A percentile compares a stretch with the other conserved stretches of the same genome.
Evolutionary conservation across 202 grass and related monocot genomes (phyloP).

Genomic region (Bolboschoenoplectus hybrid): DNA sequence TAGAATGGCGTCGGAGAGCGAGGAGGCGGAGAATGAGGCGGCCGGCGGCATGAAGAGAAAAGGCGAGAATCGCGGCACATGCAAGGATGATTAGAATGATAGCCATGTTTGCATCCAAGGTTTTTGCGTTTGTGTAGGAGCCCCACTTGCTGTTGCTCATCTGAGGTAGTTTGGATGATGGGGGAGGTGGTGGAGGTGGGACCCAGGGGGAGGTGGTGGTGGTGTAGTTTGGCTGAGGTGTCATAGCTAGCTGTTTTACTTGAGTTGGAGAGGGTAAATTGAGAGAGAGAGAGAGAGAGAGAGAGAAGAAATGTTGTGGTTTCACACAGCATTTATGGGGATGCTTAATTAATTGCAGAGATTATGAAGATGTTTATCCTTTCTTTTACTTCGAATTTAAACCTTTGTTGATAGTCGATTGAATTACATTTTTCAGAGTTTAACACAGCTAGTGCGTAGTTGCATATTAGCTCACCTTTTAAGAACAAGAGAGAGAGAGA

Average conservation of each 20-base stretch:
- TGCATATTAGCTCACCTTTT: too few species aligned
- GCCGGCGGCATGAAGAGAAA: slow-evolving; percentile 70
- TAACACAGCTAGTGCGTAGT: neutral
- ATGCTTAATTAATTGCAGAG: neutral
- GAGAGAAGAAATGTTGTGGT: neutral
- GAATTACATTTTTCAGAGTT: neutral
- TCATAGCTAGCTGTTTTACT: slow-evolving; percentile 13
- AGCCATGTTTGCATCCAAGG: slow-evolving; percentile 76
- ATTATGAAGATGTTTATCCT: neutral
- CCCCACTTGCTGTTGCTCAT: slow-evolving; percentile 49
- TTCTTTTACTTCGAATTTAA: neutral
- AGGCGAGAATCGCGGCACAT: slow-evolving; percentile 73
- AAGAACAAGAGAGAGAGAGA: too few species aligned
- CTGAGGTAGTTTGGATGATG: neutral
- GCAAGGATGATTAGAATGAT: slow-evolving; percentile 83
- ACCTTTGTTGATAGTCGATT: neutral
- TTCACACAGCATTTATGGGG: slow-evolving; percentile 22
- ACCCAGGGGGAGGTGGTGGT: slow-evolving; percentile 38
- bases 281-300: neutral
- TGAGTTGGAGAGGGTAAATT: neutral
- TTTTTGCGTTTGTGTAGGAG: slow-evolving; percentile 61
- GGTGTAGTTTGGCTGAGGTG: slow-evolving; percentile 27
- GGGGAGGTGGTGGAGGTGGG: slow-evolving; percentile 25
- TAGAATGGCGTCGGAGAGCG: slow-evolving; percentile 32
- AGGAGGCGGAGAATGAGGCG: slow-evolving; percentile 61